Evolutionary conservation across 306 rosid species (phyloP), one percentile per base, ranked within the genome.

Genomic region (Macrotyloma uniflorum): DNA sequence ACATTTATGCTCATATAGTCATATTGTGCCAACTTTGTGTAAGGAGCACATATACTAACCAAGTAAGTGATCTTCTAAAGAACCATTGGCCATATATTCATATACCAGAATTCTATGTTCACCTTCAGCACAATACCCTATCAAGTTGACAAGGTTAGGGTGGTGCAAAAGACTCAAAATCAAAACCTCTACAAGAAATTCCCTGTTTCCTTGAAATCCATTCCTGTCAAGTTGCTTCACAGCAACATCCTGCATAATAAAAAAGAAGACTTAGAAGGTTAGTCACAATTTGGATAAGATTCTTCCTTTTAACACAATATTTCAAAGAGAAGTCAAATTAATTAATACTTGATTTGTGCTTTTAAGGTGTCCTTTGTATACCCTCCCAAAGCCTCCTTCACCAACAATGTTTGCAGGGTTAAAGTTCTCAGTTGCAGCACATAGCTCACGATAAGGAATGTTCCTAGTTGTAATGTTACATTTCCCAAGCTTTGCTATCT

Each of bases 191-290:
- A 90, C 97, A 61, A 94, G 89, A 79, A 94, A 94, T 83, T 94
- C 98, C 62, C 90, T 87, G 67, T 91, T 91, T n/a, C 97, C 98
- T 86, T 94, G 98, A 83, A 90, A 94, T 8, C 98, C 98, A 91
- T 91, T 91, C 82, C 97, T 90, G 88, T 94, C 98, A 23, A 91
- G 93, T 82, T 91, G 93, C 87, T 94, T 94, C 76, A 94, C 97
- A 26, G 97, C 98, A 77, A 92, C 92, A 43, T 79, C 83, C 98
- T 94, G 80, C 43, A 62, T n/a, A n/a, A n/a, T n/a, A n/a, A n/a
- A n/a, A n/a, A n/a, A n/a, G n/a, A n/a, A n/a, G n/a, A n/a, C n/a
- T n/a, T n/a, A n/a, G n/a, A 54, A 64, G 23, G 62, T 24, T 51
- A 71, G 18, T 19, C 35, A 46, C 14, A 75, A 55, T 19, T 18